Percentiles rank a stretch among this genome's conserved stretches.
These are phyloP conservation scores for Rhodotorula toruloides DNA, from an alignment of 768 basidiomycete genomes.

Conservation along the genomic window DNA sequence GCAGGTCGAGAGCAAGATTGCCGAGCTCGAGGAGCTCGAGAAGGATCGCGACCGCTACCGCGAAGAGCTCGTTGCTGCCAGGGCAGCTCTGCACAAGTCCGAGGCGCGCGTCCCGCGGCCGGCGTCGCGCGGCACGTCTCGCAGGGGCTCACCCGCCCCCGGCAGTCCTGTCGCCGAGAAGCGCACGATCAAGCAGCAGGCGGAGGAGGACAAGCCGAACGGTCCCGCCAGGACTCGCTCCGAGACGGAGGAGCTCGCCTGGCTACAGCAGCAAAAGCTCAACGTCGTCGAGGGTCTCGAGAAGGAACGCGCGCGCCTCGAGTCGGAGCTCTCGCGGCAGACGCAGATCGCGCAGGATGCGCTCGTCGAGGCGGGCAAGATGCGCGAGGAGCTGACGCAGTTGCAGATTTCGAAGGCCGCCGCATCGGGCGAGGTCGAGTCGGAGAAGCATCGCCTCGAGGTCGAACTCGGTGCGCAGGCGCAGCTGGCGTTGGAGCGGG, in stretches of 20 bases:
- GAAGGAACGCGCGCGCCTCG: conserved; percentile 4
- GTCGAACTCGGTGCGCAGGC: conserved; percentile 5
- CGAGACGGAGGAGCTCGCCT: background rate
- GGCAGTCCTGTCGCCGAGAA: no score
- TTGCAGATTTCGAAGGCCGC: background rate
- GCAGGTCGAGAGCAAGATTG: conserved; percentile 1
- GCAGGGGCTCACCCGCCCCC: no score
- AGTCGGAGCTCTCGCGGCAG: background rate
- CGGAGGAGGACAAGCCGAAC: background rate
- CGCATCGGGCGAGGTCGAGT: background rate
- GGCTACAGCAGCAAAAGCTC: background rate
- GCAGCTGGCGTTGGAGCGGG: background rate
- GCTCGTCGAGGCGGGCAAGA: background rate
- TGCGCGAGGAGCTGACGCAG: background rate
- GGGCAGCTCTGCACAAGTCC: no score
- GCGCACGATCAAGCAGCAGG: no score
- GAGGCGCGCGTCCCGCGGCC: conserved; percentile 1
- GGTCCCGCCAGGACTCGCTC: background rate
- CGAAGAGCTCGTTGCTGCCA: background rate
- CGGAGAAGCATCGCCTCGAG: conserved; percentile 3
- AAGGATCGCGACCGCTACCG: conserved; percentile 2
- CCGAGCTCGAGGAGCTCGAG: conserved; percentile 8
- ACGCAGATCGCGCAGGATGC: conserved; percentile 3
- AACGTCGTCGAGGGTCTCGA: conserved; percentile 1
- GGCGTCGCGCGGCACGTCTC: background rate